A percentile compares a stretch with the other conserved stretches of the same genome.
Conservation (phyloP, 106 monocot species). For the Allium cepa region DNA sequence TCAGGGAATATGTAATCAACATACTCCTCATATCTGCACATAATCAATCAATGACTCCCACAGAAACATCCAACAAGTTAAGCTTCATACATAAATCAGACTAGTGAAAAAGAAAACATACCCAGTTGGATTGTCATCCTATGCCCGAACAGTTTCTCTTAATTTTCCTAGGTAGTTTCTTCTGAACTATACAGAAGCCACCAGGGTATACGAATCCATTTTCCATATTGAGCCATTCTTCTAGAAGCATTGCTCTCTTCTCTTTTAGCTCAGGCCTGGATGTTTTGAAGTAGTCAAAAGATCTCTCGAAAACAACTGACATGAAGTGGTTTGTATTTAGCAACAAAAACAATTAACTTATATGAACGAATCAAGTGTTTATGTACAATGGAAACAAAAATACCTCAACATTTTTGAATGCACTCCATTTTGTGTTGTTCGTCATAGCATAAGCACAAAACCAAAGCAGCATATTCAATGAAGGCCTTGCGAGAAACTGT, state of each 20-base stretch:
- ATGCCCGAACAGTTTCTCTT: slow-evolving; percentile 82
- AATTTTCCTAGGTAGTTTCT: slow-evolving; percentile 85
- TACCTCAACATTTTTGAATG: slow-evolving; percentile 36
- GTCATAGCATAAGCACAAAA: background rate
- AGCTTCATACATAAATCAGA: too few species aligned
- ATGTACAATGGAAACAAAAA: too few species aligned
- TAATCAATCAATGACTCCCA: background rate
- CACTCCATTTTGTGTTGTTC: slow-evolving; percentile 21
- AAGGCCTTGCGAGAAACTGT: too few species aligned
- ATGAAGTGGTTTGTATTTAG: too few species aligned
- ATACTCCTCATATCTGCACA: slow-evolving; percentile 83
- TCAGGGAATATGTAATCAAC: slow-evolving; percentile 95
- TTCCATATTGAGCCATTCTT: slow-evolving; percentile 87
- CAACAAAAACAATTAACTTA: too few species aligned
- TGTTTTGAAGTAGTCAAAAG: slow-evolving; percentile 81
- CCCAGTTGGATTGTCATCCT: slow-evolving; percentile 67
- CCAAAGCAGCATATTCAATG: too few species aligned
- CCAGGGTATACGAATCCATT: slow-evolving; percentile 45
- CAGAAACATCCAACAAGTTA: background rate
- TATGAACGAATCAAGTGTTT: too few species aligned
- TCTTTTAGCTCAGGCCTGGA: slow-evolving; percentile 83
- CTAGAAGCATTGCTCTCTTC: slow-evolving; percentile 91
- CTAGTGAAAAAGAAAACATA: slow-evolving; percentile 21
- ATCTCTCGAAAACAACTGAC: slow-evolving; percentile 62
- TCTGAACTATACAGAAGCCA: slow-evolving; percentile 67